Evolutionary conservation across 148 eudicot genomes (phyloP).

Genomic region (Chenopodium suecicum): DNA sequence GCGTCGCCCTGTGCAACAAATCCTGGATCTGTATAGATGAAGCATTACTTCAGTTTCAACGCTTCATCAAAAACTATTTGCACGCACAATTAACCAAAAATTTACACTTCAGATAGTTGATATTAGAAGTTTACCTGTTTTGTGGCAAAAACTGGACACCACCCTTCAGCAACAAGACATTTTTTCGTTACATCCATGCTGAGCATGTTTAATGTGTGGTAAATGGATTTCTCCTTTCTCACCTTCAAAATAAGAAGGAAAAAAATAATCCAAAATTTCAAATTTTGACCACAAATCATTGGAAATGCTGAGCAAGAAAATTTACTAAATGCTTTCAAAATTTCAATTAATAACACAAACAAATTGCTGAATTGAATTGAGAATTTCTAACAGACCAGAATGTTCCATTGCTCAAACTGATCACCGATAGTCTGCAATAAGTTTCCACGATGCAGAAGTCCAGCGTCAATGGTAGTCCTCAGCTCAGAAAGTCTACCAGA

Average conservation of each 20-base stretch:
- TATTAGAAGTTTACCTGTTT: constrained; percentile 52
- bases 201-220: constrained; percentile 95
- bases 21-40: constrained; percentile 75
- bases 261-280: not conserved
- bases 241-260: constrained; percentile 45
- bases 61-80: not conserved
- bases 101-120: constrained; percentile 10
- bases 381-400: constrained; percentile 53
- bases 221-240: constrained; percentile 82
- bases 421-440: constrained; percentile 74
- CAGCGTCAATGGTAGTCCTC: constrained; percentile 83
- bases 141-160: constrained; percentile 94
- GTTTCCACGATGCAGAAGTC: constrained; percentile 66
- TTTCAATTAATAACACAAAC: not conserved
- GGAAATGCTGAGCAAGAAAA: not conserved
- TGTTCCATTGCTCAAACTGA: constrained; percentile 78
- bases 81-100: not conserved
- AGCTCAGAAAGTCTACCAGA: constrained; percentile 79
- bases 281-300: not conserved
- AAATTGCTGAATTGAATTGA: not conserved
- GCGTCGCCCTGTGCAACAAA: constrained; percentile 69
- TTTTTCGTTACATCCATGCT: constrained; percentile 97
- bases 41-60: constrained; percentile 17
- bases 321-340: not conserved
- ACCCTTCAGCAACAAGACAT: constrained; percentile 98